Percentiles rank a stretch among this genome's conserved stretches.
Evolutionary conservation across 331 rosid species (phyloP).

Genomic region (Dryas integrifolia): DNA sequence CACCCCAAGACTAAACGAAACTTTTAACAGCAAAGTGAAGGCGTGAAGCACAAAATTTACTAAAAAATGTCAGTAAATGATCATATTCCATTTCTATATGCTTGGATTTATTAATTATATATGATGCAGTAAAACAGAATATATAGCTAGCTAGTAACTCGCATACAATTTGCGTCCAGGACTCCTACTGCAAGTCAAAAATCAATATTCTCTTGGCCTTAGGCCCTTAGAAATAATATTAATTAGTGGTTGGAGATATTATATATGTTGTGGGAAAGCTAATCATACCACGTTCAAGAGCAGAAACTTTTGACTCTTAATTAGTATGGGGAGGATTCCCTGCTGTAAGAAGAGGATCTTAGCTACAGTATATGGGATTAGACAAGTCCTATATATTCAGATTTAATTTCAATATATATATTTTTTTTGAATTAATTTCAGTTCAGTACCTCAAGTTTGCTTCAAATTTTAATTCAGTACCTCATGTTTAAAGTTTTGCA

Average conservation of each 20-base stretch:
- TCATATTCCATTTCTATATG: not conserved
- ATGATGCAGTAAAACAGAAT: not conserved
- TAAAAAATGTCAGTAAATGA: too few relatives aligned
- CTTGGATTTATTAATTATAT: not conserved
- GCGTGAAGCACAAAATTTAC: too few relatives aligned
- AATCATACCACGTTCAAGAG: conserved; percentile 14
- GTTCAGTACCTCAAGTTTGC: too few relatives aligned
- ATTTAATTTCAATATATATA: not conserved
- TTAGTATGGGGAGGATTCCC: not conserved
- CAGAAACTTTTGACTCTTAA: conserved; percentile 21
- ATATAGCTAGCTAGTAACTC: not conserved
- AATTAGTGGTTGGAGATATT: conserved; percentile 10
- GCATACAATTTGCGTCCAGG: not conserved
- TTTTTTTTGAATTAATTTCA: too few relatives aligned
- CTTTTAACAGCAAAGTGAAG: too few relatives aligned
- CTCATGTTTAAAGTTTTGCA: too few relatives aligned
- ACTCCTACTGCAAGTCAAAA: not conserved
- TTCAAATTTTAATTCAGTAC: too few relatives aligned
- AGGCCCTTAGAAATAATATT: not conserved
- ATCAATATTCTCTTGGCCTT: conserved; percentile 9
- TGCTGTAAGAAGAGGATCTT: not conserved
- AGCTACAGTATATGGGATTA: not conserved
- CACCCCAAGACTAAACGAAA: too few relatives aligned
- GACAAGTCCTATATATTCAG: not conserved
- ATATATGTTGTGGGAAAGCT: not conserved